Evolutionary conservation across 2,329 filamentous ascomycete species (phyloP).

Genomic region (Trichoderma afroharzianum): DNA sequence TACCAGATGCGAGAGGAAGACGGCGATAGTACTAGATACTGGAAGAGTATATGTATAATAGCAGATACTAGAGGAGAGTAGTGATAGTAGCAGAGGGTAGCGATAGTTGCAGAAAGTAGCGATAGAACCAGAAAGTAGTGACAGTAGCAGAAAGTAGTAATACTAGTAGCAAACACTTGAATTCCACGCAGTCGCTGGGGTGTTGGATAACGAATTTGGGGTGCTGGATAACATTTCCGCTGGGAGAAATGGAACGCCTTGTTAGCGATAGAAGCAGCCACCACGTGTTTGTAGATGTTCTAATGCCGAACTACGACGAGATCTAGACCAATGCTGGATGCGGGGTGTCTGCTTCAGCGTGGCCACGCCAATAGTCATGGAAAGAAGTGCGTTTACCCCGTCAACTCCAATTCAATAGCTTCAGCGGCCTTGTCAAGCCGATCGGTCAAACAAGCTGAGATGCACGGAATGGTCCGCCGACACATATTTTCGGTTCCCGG

Average conservation of each 20-base stretch:
- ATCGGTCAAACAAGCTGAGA: not conserved
- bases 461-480: not conserved
- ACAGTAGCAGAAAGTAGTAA: too few relatives aligned
- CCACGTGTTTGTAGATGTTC: not conserved
- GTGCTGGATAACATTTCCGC: too few relatives aligned
- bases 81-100: too few relatives aligned
- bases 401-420: not conserved
- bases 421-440: not conserved
- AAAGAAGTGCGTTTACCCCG: not conserved
- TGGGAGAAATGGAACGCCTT: not conserved
- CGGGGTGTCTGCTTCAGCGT: not conserved
- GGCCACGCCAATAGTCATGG: not conserved
- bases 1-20: too few relatives aligned
- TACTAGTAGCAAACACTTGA: too few relatives aligned
- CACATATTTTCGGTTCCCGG: not conserved
- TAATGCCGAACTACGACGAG: not conserved
- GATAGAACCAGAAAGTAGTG: too few relatives aligned
- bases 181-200: too few relatives aligned
- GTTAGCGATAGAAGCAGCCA: not conserved
- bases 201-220: too few relatives aligned
- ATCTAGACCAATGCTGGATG: not conserved
- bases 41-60: too few relatives aligned
- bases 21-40: too few relatives aligned
- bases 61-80: too few relatives aligned
- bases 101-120: too few relatives aligned